Conservation (phyloP, 1,139 yeast genomes). For the Pichia sp. region DNA sequence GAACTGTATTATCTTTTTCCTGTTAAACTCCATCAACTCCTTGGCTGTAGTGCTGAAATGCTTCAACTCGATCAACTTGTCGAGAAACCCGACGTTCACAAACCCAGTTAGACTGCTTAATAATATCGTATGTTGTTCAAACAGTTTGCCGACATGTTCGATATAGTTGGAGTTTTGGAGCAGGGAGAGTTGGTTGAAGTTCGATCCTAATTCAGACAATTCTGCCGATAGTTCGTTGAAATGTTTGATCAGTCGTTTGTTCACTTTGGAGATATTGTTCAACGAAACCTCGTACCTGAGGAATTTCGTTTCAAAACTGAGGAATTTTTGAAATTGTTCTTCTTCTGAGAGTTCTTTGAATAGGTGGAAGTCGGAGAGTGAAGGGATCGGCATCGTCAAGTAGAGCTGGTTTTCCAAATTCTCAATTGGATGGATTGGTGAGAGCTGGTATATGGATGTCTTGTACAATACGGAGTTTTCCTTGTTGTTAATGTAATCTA, state of each 20-base stretch:
- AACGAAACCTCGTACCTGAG: constrained; percentile 56
- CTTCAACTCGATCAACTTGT: constrained; percentile 81
- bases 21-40: constrained; percentile 66
- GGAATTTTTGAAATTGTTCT: constrained; percentile 36
- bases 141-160: constrained; percentile 78
- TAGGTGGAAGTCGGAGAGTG: constrained; percentile 21
- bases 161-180: constrained; percentile 52
- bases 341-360: constrained; percentile 30
- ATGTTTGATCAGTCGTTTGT: constrained; percentile 62
- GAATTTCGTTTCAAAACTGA: constrained; percentile 46
- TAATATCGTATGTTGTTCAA: constrained; percentile 68
- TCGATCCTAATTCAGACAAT: constrained; percentile 66
- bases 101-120: constrained; percentile 67
- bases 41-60: constrained; percentile 70
- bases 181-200: constrained; percentile 71
- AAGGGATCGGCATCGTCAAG: constrained; percentile 33
- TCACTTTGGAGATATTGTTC: constrained; percentile 60
- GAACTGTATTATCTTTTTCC: constrained; percentile 66
- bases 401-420: constrained; percentile 33
- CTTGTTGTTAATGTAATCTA: constrained; percentile 38
- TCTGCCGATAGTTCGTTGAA: constrained; percentile 65
- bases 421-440: constrained; percentile 30
- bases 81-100: constrained; percentile 72
- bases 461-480: constrained; percentile 26
- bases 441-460: constrained; percentile 29